These are phyloP conservation scores for Globisporangium rhizosaccharum DNA, from an alignment of 352 stramenopile species.

Conservation along the genomic window DNA sequence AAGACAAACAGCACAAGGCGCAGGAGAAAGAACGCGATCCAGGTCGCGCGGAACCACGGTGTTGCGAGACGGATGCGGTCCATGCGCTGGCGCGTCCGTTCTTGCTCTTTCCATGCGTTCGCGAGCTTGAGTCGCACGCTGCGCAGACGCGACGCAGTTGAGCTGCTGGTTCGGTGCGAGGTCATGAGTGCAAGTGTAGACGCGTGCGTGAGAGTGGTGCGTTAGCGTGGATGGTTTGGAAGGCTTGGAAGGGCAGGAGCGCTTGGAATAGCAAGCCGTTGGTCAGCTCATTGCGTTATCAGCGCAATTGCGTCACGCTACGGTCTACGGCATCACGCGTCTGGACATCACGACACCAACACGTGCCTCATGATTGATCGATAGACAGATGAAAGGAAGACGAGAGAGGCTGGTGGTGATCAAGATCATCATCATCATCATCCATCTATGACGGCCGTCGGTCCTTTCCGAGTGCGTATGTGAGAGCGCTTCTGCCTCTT, in stretches of 20 bases:
- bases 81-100: slow-evolving; percentile 2
- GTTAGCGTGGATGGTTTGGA: neutral
- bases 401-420: neutral
- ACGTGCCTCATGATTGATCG: neutral
- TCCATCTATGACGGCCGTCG: neutral
- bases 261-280: too few species aligned
- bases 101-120: slow-evolving; percentile 1
- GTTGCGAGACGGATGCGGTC: slow-evolving; percentile 1
- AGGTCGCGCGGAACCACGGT: slow-evolving; percentile 7
- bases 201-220: neutral
- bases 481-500: neutral
- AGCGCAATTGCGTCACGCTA: neutral
- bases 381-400: neutral
- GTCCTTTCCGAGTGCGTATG: neutral
- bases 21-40: slow-evolving; percentile 4
- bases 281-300: too few species aligned
- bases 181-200: neutral
- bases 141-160: neutral
- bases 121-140: neutral
- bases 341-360: neutral
- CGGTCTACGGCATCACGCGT: too few species aligned
- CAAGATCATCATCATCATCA: too few species aligned
- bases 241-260: too few species aligned
- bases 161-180: neutral
- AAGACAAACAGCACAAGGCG: slow-evolving; percentile 7